These are phyloP conservation scores for Solidago caesia DNA, from an alignment of 129 eudicot species.

Conservation along the genomic window DNA sequence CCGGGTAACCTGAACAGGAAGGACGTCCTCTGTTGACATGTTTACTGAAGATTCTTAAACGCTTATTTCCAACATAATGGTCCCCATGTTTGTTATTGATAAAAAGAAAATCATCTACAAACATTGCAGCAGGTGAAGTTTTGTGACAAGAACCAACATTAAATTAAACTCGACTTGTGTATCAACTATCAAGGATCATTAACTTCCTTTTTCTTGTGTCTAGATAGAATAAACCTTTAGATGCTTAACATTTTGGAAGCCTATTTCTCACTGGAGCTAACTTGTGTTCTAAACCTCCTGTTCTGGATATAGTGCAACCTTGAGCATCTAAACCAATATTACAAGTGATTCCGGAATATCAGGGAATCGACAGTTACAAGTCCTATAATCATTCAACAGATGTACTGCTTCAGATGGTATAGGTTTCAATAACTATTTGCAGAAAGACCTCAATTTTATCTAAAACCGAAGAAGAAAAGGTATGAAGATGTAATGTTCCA, in stretches of 20 bases:
- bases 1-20: too few relatives aligned
- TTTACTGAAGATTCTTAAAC: too few relatives aligned
- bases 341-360: not conserved
- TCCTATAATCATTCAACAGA: not conserved
- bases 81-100: not conserved
- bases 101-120: not conserved
- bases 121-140: not conserved
- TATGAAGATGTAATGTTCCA: not conserved
- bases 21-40: too few relatives aligned
- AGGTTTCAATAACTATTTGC: not conserved
- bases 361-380: not conserved
- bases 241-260: not conserved
- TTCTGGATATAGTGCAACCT: not conserved
- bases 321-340: not conserved
- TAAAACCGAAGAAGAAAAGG: not conserved
- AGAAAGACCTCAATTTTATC: not conserved
- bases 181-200: too few relatives aligned
- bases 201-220: too few relatives aligned
- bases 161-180: too few relatives aligned
- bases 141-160: too few relatives aligned
- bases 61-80: not conserved
- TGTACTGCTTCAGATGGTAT: not conserved
- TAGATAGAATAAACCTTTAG: too few relatives aligned
- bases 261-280: not conserved
- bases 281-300: not conserved